phyloP scores from a whole-genome alignment of 371 early-diverging fungal genomes.

The Haplosporangium sp. region DNA sequence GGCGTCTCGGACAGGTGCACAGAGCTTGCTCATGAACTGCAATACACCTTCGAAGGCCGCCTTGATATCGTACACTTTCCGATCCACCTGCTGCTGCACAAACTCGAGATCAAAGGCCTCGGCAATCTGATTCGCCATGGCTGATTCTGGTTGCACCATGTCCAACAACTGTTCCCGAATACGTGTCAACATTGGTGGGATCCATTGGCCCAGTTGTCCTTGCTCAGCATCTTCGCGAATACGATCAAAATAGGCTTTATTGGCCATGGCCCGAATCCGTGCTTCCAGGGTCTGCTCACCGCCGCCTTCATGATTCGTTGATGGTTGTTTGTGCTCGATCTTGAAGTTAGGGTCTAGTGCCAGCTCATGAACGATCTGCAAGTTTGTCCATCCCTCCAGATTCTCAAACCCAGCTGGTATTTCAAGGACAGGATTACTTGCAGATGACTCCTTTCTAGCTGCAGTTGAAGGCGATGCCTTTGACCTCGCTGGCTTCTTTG shows the following conservation, averaged over 20 bases:
- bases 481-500: constrained; percentile 18
- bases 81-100: constrained; percentile 48
- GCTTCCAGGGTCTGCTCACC: too few species aligned
- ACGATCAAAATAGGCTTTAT: constrained; percentile 42
- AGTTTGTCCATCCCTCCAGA: constrained; percentile 27
- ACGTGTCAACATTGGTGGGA: constrained; percentile 24
- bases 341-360: constrained; percentile 38
- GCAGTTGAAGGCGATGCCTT: neutral
- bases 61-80: constrained; percentile 32
- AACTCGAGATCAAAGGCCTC: constrained; percentile 44
- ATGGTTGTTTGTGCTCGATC: constrained; percentile 15
- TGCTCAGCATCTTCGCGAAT: constrained; percentile 43
- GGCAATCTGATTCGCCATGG: constrained; percentile 11
- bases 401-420: constrained; percentile 13
- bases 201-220: constrained; percentile 40
- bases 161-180: constrained; percentile 43
- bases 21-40: constrained; percentile 30
- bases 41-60: constrained; percentile 23
- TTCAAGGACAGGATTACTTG: neutral
- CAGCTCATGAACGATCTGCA: constrained; percentile 42
- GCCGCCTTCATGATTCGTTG: neutral
- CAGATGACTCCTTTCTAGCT: neutral
- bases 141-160: constrained; percentile 27
- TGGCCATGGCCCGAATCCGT: constrained; percentile 34
- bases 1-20: constrained; percentile 43